Base-by-base conservation (phyloP, 352 stramenopile species). In the Globisporangium spiculum region DNA sequence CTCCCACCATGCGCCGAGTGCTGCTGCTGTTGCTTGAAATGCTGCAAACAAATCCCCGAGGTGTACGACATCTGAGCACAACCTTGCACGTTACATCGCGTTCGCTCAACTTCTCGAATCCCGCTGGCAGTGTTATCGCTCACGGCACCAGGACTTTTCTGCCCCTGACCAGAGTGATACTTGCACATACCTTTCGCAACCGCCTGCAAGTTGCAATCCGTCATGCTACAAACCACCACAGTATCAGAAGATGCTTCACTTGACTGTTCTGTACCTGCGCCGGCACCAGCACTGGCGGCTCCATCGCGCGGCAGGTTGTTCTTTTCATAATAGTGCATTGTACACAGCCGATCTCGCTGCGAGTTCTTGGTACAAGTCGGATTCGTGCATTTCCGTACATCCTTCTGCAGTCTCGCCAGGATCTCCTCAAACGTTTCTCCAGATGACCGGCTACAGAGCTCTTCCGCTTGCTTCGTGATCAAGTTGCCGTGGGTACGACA, bases 401-500 rank as follows among this genome's bases (percentile, higher is more conserved):
- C 83, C 55, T 91, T 90, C 66, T 96, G 84, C 38, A 96, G 74
- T 18, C 76, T 70, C 52, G 67, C 67, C 27, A 96, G 72, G 26
- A 92, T 81, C n/a, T 91, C 83, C 48, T 94, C 84, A 68, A 81
- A 93, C 1, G 69, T 83, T 70, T 93, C 83, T 1, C 60, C 60
- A 10, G 41, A 76, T 2, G 75, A 73, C 64, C 78, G 73, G 50
- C 76, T 76, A 26, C 79, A 81, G 36, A 92, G 56, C 27, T 93
- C 86, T 46, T 91, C 71, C 2, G 88, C 88, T 78, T 96, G 86
- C 44, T 89, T 90, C 22, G 82, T 76, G 46, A 96, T 72, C 46
- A 89, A 56, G 71, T 96, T 96, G 60, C 88, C 88, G 53, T 96
- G 88, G 8, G 87, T 96, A n/a, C 88, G 84, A 55, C 88, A 96